A percentile compares a stretch with the other conserved stretches of the same genome.
phyloP scores from a whole-genome alignment of 495 filamentous ascomycete species.

The Penicillium malachiteum region DNA sequence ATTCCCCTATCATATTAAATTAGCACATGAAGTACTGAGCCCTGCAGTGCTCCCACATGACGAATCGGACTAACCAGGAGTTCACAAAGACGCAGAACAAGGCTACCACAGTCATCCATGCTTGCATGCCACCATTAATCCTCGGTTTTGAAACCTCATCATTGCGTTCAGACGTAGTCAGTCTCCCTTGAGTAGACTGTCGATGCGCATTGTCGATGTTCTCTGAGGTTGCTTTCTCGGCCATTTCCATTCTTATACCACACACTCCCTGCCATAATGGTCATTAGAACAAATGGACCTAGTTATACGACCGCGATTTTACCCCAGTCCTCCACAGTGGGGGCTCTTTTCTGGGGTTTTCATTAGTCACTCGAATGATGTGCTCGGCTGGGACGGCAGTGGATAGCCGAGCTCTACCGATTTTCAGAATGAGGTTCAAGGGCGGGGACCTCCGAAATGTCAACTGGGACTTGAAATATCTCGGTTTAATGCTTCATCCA shows the following conservation, averaged over 20 bases:
- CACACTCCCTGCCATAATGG: not conserved
- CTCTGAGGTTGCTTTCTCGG: not conserved
- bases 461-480: too few relatives aligned
- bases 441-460: conserved; percentile 10
- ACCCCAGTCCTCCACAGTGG: conserved; percentile 2
- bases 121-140: conserved; percentile 24
- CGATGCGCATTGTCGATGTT: not conserved
- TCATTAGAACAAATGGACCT: not conserved
- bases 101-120: conserved; percentile 30
- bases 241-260: not conserved
- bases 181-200: not conserved
- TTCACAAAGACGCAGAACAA: conserved; percentile 34
- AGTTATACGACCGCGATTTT: not conserved
- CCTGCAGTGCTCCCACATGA: not conserved
- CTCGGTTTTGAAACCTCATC: conserved; percentile 2
- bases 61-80: conserved; percentile 24
- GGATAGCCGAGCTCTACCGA: conserved; percentile 32
- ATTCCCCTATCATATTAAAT: conserved; percentile 45
- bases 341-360: conserved; percentile 13
- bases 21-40: not conserved
- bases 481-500: too few relatives aligned
- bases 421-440: not conserved
- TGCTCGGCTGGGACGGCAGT: conserved; percentile 22
- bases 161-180: not conserved
- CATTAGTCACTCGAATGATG: conserved; percentile 27